These are phyloP conservation scores for Apodospora peruviana DNA, from an alignment of 495 filamentous ascomycete species.

Conservation along the genomic window DNA sequence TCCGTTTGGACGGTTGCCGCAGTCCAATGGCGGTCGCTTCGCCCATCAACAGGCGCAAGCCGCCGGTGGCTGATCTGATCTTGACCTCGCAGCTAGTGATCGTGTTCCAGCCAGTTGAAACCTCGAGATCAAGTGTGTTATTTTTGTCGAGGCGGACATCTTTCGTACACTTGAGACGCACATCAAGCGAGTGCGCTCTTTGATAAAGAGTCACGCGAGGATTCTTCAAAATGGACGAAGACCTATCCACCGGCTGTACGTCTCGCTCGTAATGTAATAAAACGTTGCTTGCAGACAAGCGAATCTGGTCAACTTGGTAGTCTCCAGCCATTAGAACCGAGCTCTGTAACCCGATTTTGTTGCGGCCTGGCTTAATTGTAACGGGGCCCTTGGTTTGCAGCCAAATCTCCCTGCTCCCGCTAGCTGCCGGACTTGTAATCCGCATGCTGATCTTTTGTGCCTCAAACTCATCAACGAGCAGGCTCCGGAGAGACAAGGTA, in stretches of 20 bases:
- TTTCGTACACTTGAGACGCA: slow-evolving; percentile 41
- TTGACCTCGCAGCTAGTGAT: slow-evolving; percentile 63
- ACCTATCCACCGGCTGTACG: slow-evolving; percentile 35
- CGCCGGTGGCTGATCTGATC: slow-evolving; percentile 77
- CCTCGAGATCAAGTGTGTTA: slow-evolving; percentile 66
- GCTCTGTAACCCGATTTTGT: slow-evolving; percentile 44
- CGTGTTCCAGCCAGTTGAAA: slow-evolving; percentile 72
- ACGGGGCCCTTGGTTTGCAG: slow-evolving; percentile 44
- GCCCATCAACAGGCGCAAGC: slow-evolving; percentile 73
- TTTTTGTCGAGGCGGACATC: slow-evolving; percentile 71
- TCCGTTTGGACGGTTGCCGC: slow-evolving; percentile 48
- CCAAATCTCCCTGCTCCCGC: slow-evolving; percentile 58
- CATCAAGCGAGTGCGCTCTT: slow-evolving; percentile 41
- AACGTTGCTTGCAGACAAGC: slow-evolving; percentile 63
- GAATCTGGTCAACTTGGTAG: slow-evolving; percentile 70
- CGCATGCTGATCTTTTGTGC: slow-evolving; percentile 62
- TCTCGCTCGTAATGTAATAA: slow-evolving; percentile 58
- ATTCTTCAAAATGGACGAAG: slow-evolving; percentile 32
- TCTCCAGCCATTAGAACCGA: slow-evolving; percentile 63
- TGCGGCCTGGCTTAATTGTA: slow-evolving; percentile 49
- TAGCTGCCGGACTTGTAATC: slow-evolving; percentile 45
- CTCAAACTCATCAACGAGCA: slow-evolving; percentile 65
- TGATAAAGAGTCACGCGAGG: slow-evolving; percentile 43
- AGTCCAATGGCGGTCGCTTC: slow-evolving; percentile 57
- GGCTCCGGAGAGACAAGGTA: slow-evolving; percentile 60